Conservation (phyloP, 306 rosid species). For the Citrullus amarus region DNA sequence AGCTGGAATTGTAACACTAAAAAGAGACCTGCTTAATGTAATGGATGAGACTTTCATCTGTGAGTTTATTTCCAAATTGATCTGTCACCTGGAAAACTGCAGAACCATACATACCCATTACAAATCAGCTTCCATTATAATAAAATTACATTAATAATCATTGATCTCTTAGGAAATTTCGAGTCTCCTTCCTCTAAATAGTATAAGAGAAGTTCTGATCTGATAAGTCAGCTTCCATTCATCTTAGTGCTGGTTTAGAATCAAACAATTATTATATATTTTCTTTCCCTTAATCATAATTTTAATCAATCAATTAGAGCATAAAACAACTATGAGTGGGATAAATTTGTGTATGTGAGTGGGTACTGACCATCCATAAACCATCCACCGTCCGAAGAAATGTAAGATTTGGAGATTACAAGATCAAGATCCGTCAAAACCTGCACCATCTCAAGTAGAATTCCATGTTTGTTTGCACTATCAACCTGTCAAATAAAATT, state of each 20-base stretch:
- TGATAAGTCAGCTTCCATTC: neutral
- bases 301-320: neutral
- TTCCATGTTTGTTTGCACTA: conserved; percentile 90
- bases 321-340: neutral
- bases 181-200: neutral
- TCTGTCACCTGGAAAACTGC: conserved; percentile 91
- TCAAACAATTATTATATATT: neutral
- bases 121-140: neutral
- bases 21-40: conserved; percentile 50
- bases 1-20: neutral
- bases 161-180: neutral
- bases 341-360: neutral
- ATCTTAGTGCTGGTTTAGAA: neutral
- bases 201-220: neutral
- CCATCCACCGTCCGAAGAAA: conserved; percentile 97
- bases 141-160: neutral
- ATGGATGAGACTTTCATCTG: conserved; percentile 53
- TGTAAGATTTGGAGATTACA: conserved; percentile 78
- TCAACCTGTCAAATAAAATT: conserved; percentile 46
- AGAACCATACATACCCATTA: conserved; percentile 7
- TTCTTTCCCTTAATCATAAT: neutral
- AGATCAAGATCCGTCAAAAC: conserved; percentile 91
- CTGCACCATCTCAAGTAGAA: conserved; percentile 91
- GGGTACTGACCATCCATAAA: conserved; percentile 73
- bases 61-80: conserved; percentile 66